These are phyloP conservation scores for Chaetomium tenue DNA, from an alignment of 495 filamentous ascomycete species.

Conservation along the genomic window DNA sequence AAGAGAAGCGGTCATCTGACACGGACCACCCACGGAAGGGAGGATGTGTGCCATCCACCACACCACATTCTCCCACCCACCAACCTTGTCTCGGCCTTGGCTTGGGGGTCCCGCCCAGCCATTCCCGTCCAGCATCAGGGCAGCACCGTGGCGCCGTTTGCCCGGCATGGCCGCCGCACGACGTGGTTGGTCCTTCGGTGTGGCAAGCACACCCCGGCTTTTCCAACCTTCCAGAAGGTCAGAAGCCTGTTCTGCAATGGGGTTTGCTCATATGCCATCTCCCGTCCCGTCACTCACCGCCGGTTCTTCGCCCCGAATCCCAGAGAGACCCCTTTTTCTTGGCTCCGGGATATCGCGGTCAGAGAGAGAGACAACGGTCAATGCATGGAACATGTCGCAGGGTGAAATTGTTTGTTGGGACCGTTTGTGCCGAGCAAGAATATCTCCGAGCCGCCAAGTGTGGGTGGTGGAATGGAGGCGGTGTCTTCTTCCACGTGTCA, in stretches of 20 bases:
- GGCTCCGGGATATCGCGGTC: slow-evolving; percentile 12
- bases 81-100: background rate
- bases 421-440: background rate
- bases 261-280: background rate
- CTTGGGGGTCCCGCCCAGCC: background rate
- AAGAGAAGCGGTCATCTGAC: slow-evolving; percentile 1
- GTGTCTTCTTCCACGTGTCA: slow-evolving; percentile 10
- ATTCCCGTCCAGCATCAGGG: background rate
- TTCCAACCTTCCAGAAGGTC: slow-evolving; percentile 18
- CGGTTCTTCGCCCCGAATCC: background rate
- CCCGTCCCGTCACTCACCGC: slow-evolving; percentile 3
- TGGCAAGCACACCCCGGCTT: slow-evolving; percentile 7
- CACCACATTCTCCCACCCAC: background rate
- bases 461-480: background rate
- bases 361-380: background rate
- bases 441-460: slow-evolving; percentile 1
- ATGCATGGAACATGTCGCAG: background rate
- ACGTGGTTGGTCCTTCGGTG: background rate
- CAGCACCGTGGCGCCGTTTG: slow-evolving; percentile 4
- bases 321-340: background rate
- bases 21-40: too few relatives aligned
- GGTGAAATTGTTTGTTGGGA: background rate
- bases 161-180: background rate
- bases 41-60: background rate
- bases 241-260: slow-evolving; percentile 7